phyloP scores from a whole-genome alignment of 2,329 filamentous ascomycete species.

The Calonectria pseudoreteaudii region DNA sequence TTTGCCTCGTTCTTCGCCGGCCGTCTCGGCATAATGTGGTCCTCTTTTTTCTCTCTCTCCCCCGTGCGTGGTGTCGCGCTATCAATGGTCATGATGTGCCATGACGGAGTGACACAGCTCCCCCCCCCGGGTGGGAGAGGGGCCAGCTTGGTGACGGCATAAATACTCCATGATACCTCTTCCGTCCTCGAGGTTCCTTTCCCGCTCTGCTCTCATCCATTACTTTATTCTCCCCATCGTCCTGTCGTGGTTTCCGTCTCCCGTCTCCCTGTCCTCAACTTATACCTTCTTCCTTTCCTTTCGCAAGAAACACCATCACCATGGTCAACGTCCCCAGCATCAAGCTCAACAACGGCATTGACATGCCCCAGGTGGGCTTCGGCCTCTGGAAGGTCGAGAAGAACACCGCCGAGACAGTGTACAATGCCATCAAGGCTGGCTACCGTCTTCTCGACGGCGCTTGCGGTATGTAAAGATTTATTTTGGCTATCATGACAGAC shows the following conservation, averaged over 20 bases:
- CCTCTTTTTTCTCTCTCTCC: not conserved
- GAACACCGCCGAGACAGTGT: conserved; percentile 79
- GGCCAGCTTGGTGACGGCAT: conserved; percentile 14
- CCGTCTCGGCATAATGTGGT: conserved; percentile 17
- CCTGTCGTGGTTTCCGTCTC: not conserved
- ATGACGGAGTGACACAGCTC: conserved; percentile 28
- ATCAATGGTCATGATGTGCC: conserved; percentile 28
- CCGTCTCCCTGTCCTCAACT: conserved; percentile 7
- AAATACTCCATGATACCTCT: conserved; percentile 26
- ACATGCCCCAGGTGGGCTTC: conserved; percentile 83
- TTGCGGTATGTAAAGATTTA: conserved; percentile 59
- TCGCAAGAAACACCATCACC: conserved; percentile 35
- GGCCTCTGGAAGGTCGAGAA: conserved; percentile 88
- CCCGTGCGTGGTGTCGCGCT: conserved; percentile 32
- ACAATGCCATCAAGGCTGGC: conserved; percentile 76
- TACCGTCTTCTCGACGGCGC: conserved; percentile 72
- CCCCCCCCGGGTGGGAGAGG: conserved; percentile 10
- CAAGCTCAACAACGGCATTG: conserved; percentile 73
- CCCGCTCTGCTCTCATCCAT: conserved; percentile 9
- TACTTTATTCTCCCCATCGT: conserved; percentile 11
- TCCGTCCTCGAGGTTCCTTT: not conserved
- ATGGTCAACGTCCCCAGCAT: conserved; percentile 58
- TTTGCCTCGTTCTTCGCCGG: not conserved
- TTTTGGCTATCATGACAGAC: conserved; percentile 1
- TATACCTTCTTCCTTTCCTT: not conserved